These are phyloP conservation scores for Drosera spatulata DNA, from an alignment of 179 eudicot species.

Conservation along the genomic window DNA sequence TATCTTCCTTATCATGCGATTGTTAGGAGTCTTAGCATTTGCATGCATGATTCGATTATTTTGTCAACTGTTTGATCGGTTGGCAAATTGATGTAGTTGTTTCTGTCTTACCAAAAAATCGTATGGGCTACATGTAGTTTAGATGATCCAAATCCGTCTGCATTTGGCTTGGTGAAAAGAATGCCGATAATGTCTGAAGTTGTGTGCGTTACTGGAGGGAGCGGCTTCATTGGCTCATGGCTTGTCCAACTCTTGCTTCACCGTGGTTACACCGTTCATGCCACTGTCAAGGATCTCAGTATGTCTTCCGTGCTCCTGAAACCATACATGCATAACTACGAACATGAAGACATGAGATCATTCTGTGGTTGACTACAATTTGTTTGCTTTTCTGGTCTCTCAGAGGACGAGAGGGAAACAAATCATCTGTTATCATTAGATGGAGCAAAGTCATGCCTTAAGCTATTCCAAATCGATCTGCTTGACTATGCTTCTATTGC, in stretches of 20 bases:
- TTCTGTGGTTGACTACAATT: conserved; percentile 12
- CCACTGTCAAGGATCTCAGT: conserved; percentile 31
- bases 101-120: too few relatives aligned
- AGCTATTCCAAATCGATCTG: conserved; percentile 57
- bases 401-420: conserved; percentile 61
- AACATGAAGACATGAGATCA: too few relatives aligned
- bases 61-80: too few relatives aligned
- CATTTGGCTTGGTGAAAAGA: too few relatives aligned
- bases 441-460: conserved; percentile 46
- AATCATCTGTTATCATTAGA: conserved; percentile 61
- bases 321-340: too few relatives aligned
- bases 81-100: too few relatives aligned
- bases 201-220: conserved; percentile 45
- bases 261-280: conserved; percentile 9
- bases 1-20: too few relatives aligned
- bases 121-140: too few relatives aligned
- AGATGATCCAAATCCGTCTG: too few relatives aligned
- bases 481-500: conserved; percentile 54
- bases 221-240: conserved; percentile 39
- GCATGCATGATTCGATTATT: too few relatives aligned
- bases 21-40: too few relatives aligned
- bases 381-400: conserved; percentile 23
- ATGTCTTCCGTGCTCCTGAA: background rate
- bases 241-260: conserved; percentile 31
- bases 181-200: conserved; percentile 7